Conservation (phyloP, 2,329 filamentous ascomycete genomes). For the Leptodontidium sp. region DNA sequence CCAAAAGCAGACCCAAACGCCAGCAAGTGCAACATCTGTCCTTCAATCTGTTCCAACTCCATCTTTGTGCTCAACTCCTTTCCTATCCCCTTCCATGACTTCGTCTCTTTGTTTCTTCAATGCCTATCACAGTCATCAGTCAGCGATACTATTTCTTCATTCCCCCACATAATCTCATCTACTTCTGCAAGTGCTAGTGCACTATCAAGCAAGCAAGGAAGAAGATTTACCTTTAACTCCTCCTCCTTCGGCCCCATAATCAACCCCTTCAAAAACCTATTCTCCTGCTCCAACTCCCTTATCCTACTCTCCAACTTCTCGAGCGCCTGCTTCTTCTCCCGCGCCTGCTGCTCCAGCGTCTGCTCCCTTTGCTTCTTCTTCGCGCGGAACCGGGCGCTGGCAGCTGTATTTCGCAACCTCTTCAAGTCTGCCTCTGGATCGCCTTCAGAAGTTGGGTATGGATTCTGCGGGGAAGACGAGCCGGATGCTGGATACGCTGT, state of each 20-base stretch:
- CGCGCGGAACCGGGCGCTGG: conserved; percentile 85
- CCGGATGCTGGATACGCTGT: neutral
- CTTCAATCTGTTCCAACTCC: conserved; percentile 22
- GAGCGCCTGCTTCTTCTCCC: conserved; percentile 83
- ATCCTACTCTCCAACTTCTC: conserved; percentile 75
- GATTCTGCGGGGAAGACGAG: neutral
- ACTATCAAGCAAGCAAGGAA: neutral
- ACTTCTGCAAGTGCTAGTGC: conserved; percentile 37
- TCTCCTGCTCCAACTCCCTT: conserved; percentile 78
- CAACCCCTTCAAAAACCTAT: conserved; percentile 80
- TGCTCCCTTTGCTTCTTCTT: conserved; percentile 97
- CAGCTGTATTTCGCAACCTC: conserved; percentile 85
- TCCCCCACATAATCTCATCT: conserved; percentile 39
- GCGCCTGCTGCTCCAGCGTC: conserved; percentile 78
- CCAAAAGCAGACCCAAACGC: conserved; percentile 1
- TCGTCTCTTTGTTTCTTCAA: conserved; percentile 22
- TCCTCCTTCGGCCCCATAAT: conserved; percentile 79
- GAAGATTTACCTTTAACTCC: conserved; percentile 46
- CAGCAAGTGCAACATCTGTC: neutral
- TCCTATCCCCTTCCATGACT: conserved; percentile 9
- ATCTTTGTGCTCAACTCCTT: conserved; percentile 19
- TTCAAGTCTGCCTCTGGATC: conserved; percentile 54
- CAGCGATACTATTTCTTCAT: conserved; percentile 32
- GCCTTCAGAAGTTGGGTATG: neutral
- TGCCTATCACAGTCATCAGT: neutral